Base-by-base conservation (phyloP, 306 rosid species). In the Casuarina equisetifolia region DNA sequence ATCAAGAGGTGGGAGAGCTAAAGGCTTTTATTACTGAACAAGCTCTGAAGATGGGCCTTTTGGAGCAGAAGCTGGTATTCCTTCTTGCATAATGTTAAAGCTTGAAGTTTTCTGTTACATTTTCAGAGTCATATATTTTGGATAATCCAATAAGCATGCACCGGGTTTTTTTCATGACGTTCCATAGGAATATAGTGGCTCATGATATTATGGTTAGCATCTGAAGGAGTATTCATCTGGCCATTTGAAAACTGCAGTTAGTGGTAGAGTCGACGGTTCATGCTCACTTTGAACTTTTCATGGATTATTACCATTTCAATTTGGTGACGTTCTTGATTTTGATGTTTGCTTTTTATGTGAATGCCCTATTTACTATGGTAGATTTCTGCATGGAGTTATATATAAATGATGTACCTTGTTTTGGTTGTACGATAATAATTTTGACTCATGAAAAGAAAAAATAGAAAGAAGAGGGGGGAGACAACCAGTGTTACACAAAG, bases 41-140 rank as follows among this genome's bases (percentile, higher is more conserved):
- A 43, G 70, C 76, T 43, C 68, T 71, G 63, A 87, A 76, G 76
- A 88, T 67, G 66, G 53, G 72, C 78, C 46, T 45, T 78, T 70
- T 95, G 66, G 89, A 91, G 80, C 78, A 85, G 13, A 87, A 86
- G 78, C 88, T 87, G 97, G 97, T 89, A 91, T 20, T 53, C 45
- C 44, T 79, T 19, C 69, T 17, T 49, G 32, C 42, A 67, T 20
- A 54, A 25, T 78, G 69, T 71, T 73, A 11, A 73, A 67, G 54
- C 73, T 80, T 71, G 66, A 8, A 59, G 49, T 74, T 43, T 81
- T 19, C 46, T 42, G 53, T 54, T 15, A 58, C 72, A 2, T 79
- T 81, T 81, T 52, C 49, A 17, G 25, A 71, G 63, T 39, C 20
- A 70, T 11, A 19, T 81, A 80, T 72, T 62, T 78, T 62, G 43